These are phyloP conservation scores for Candolleomyces aberdarensis DNA, from an alignment of 768 basidiomycete genomes.

Conservation along the genomic window DNA sequence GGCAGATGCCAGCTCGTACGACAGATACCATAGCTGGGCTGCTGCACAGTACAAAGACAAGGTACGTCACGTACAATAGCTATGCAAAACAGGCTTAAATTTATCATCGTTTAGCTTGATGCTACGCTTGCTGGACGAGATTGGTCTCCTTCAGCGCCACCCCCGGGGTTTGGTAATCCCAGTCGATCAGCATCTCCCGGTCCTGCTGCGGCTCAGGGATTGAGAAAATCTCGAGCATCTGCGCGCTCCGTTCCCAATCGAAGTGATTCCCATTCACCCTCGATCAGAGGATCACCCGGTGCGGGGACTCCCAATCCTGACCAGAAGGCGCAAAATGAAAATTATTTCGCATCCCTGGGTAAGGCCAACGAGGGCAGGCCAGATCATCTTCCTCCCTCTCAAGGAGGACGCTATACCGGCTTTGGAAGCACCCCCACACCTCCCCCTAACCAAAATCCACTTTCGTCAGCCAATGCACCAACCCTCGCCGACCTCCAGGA, in stretches of 20 bases:
- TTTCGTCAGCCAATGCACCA: slow-evolving; percentile 81
- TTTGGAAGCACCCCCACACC: slow-evolving; percentile 84
- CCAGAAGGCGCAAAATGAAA: slow-evolving; percentile 81
- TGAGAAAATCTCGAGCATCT: slow-evolving; percentile 83
- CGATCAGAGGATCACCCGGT: slow-evolving; percentile 42
- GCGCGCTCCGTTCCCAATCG: slow-evolving; percentile 45
- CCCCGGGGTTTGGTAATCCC: slow-evolving; percentile 41
- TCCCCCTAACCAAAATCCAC: slow-evolving; percentile 50
- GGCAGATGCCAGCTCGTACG: slow-evolving; percentile 56
- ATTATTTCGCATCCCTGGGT: slow-evolving; percentile 83
- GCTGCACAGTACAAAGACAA: slow-evolving; percentile 95
- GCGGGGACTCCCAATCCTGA: slow-evolving; percentile 47
- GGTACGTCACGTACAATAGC: slow-evolving; percentile 38
- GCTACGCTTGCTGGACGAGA: slow-evolving; percentile 67
- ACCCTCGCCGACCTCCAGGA: slow-evolving; percentile 78
- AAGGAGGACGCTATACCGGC: slow-evolving; percentile 91
- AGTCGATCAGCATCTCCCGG: slow-evolving; percentile 47
- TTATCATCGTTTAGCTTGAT: slow-evolving; percentile 59
- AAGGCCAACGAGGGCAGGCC: slow-evolving; percentile 76
- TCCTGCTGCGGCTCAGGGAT: slow-evolving; percentile 74
- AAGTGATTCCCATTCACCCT: slow-evolving; percentile 49
- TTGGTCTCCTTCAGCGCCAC: slow-evolving; percentile 78
- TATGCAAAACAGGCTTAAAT: slow-evolving; percentile 9
- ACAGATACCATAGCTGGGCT: slow-evolving; percentile 92
- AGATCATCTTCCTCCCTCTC: slow-evolving; percentile 81